These are phyloP conservation scores for Spergularia marina DNA, from an alignment of 148 eudicot genomes.

Conservation along the genomic window DNA sequence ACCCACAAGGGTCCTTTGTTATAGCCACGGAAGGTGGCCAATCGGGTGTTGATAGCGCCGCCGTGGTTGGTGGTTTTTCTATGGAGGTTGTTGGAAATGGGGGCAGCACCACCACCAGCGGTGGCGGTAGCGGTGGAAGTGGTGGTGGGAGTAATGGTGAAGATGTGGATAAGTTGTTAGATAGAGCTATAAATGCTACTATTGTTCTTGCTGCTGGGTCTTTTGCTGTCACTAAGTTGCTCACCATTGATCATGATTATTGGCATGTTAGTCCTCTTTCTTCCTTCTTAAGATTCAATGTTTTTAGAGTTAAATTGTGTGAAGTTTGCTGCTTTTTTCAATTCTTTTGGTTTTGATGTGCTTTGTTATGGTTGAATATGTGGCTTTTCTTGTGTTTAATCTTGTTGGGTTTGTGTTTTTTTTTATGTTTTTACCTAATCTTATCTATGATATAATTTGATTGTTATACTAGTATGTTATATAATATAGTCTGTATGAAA, in stretches of 20 bases:
- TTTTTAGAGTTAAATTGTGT: not conserved
- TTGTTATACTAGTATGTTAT: no score
- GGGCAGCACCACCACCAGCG: conserved; percentile 6
- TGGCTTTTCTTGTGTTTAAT: not conserved
- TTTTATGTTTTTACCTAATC: not conserved
- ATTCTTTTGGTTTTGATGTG: not conserved
- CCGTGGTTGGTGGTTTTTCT: conserved; percentile 61
- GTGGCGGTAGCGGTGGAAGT: conserved; percentile 20
- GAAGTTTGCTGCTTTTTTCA: not conserved
- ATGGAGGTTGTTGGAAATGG: conserved; percentile 53
- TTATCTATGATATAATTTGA: no score
- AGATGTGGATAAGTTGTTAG: conserved; percentile 45
- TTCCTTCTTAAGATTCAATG: not conserved
- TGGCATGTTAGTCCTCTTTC: conserved; percentile 75
- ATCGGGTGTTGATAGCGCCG: conserved; percentile 24
- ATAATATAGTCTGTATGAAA: no score
- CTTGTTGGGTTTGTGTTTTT: not conserved
- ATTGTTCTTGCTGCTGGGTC: conserved; percentile 85
- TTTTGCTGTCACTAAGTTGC: conserved; percentile 81
- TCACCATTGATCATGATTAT: conserved; percentile 87
- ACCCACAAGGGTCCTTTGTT: no score
- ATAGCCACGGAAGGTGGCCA: no score
- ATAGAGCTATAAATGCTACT: conserved; percentile 79
- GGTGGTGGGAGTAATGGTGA: conserved; percentile 33
- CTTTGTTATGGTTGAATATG: not conserved